Percentiles rank a stretch among this genome's conserved stretches.
These are phyloP conservation scores for Globisporangium paroecandrum DNA, from an alignment of 352 stramenopile species.

Conservation along the genomic window DNA sequence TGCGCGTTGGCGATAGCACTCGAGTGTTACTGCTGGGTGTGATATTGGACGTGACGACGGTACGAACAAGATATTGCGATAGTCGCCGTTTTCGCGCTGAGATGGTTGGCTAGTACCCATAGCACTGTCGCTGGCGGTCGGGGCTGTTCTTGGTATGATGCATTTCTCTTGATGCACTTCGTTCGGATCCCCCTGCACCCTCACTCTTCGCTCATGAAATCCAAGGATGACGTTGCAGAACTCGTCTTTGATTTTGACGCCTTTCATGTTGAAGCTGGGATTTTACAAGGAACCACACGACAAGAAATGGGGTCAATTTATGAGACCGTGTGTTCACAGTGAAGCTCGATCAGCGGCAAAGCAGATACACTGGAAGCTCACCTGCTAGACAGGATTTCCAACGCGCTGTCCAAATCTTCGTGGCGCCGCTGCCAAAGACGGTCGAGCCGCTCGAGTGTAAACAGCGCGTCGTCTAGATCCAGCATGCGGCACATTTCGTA, in stretches of 20 bases:
- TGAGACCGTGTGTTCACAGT: not conserved
- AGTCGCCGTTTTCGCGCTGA: not conserved
- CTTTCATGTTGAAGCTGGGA: not conserved
- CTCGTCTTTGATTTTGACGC: constrained; percentile 34
- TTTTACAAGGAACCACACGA: not conserved
- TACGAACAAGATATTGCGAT: constrained; percentile 7
- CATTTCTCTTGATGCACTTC: not conserved
- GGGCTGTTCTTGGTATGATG: constrained; percentile 7
- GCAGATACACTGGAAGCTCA: not conserved
- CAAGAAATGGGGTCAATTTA: not conserved
- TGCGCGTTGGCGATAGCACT: constrained; percentile 3
- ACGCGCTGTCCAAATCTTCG: constrained; percentile 24
- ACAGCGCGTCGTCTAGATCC: constrained; percentile 62
- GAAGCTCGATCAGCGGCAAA: not conserved
- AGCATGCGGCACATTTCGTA: constrained; percentile 66
- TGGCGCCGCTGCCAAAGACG: constrained; percentile 39
- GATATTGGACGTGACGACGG: constrained; percentile 1
- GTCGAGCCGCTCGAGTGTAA: constrained; percentile 57
- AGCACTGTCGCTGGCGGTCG: not conserved
- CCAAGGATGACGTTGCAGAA: constrained; percentile 70
- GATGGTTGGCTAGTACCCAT: not conserved
- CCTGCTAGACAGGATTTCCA: constrained; percentile 24
- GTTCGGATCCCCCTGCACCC: not conserved
- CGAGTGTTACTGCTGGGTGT: constrained; percentile 7
- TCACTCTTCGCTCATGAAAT: constrained; percentile 29